Evolutionary conservation across 2,329 filamentous ascomycete genomes (phyloP), one percentile per base, ranked within the genome.

Genomic region (Neocatenulostroma microsporum): DNA sequence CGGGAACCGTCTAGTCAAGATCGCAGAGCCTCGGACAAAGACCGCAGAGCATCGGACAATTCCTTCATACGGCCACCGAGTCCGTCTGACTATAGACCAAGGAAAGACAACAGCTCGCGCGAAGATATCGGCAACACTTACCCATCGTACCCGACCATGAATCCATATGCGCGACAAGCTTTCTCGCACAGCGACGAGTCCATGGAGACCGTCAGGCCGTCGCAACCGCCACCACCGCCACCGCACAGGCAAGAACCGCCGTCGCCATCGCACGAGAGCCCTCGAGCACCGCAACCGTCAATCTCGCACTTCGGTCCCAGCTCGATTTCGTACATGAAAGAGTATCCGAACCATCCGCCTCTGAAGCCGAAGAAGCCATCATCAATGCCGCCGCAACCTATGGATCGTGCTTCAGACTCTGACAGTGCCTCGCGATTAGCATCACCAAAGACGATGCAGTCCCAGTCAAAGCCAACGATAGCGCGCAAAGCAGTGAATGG

Each of bases 281-380:
- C 47, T 23, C 36, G 30, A 23, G 36, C 40, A 7, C 30, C 42
- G 18, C 43, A 47, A 11, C 31, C 36, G 3, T 37, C 33, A 11
- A 36, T 51, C 10, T 36, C 46, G 14, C 41, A 52, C 29, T 30
- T 47, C 9, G 51, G 48, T 15, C 44, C 36, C 8, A 51, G 41
- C 7, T 50, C 53, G 4, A 39, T 57, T 12, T 50, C 55, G 4
- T 73, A 73, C 46, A 62, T 70, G 43, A 70, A 67, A 42, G 69
- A 73, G 43, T 72, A 70, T 44, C 67, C 68, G 3, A 53, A 60
- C 23, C 51, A 57, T 11, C 53, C 55, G 11, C 56, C 58, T 7
- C 54, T 44, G 18, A 54, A 53, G 34, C 41, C 52, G n/a, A 50
- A 45, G 23, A 55, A 51, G 24, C 44, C 52, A 11, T 45, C 55